These are phyloP conservation scores for Globisporangium nodosum DNA, from an alignment of 352 stramenopile genomes.

Conservation along the genomic window DNA sequence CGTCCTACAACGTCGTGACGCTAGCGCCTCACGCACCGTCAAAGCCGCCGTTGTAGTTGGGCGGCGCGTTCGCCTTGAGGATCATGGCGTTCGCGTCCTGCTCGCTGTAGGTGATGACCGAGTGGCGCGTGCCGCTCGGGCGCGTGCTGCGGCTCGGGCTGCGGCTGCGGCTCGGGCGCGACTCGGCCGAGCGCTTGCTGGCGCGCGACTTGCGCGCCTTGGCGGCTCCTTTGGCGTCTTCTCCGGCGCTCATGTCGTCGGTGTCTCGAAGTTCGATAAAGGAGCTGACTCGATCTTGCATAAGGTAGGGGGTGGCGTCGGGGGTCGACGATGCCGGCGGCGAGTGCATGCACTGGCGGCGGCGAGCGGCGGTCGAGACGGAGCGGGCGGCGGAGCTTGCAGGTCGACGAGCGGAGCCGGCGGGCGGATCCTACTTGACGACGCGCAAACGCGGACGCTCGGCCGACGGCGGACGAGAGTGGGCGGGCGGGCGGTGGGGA, in stretches of 20 bases:
- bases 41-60: constrained; percentile 57
- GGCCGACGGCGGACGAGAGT: too few species aligned
- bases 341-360: too few species aligned
- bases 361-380: too few species aligned
- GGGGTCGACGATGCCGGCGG: too few species aligned
- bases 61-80: constrained; percentile 54
- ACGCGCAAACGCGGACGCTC: too few species aligned
- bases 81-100: constrained; percentile 47
- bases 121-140: constrained; percentile 10
- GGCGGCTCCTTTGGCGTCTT: constrained; percentile 5
- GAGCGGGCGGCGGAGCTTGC: too few species aligned
- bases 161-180: constrained; percentile 23
- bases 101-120: constrained; percentile 19
- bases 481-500: too few species aligned
- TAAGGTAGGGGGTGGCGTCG: too few species aligned
- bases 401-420: too few species aligned
- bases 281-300: too few species aligned
- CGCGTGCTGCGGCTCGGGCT: constrained; percentile 12
- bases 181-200: constrained; percentile 16
- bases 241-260: constrained; percentile 8
- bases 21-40: constrained; percentile 23
- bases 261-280: too few species aligned
- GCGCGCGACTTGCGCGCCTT: constrained; percentile 18
- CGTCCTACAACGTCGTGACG: not conserved
- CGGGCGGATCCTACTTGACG: too few species aligned